Base-by-base conservation (phyloP, 1,139 yeast species). In the Blastobotrys raffinosifermentans region DNA sequence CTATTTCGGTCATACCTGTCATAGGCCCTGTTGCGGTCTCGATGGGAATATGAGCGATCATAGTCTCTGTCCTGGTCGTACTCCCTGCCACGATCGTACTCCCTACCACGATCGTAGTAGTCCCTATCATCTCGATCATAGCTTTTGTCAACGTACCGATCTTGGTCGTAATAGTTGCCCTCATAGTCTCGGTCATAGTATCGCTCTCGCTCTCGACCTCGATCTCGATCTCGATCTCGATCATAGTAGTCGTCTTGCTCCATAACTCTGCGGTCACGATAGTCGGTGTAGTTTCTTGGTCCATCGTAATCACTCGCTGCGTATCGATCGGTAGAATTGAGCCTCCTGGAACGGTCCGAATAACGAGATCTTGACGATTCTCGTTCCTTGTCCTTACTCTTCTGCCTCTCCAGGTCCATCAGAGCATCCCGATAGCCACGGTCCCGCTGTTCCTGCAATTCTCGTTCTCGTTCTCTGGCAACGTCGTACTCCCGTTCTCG, bases 381-480 rank as follows among this genome's bases (percentile, higher is more conserved):
- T 11, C 20, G 29, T 16, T 17, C 32, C 19, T 14, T n/a, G 14
- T 25, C 27, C 7, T 8, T 6, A 8, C 11, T 25, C 11, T 25
- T 25, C 7, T 8, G 7, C 27, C 27, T 10, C 27, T 25, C 27
- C 13, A 25, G 7, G 6, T 25, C 27, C 7, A 14, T 14, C 7
- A 25, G 7, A 8, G 27, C 27, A 6, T 25, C 27, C 11, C 15
- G 6, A 8, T 14, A 25, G 7, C 27, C 27, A 8, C 27, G 7
- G 7, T 25, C 27, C 11, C 27, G 27, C 18, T 16, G 16, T 13
- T 31, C 35, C 13, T 29, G 16, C 31, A 36, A 19, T 17, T 34
- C n/a, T 19, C 32, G 31, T 15, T 34, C 32, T 19, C 32, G 35
- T 10, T 36, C 39, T 19, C 10, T 18, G 3, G 32, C 15, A 8